phyloP scores from a whole-genome alignment of 371 early-diverging fungal species.

The Thermomucor indicae-seudaticae region DNA sequence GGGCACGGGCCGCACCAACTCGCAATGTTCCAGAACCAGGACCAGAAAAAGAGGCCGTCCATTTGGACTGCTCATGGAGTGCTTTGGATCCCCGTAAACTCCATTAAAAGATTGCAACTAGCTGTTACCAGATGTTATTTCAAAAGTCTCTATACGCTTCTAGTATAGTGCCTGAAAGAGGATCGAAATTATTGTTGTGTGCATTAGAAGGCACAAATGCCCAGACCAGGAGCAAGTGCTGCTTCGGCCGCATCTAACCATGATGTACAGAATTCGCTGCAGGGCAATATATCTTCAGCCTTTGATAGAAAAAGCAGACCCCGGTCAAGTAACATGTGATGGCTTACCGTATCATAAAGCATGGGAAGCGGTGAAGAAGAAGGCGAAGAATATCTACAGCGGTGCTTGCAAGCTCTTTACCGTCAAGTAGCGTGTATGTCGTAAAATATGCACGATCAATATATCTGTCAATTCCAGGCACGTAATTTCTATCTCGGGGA shows the following conservation, averaged over 20 bases:
- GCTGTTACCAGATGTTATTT: slow-evolving; percentile 36
- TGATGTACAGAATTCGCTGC: slow-evolving; percentile 17
- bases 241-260: slow-evolving; percentile 30
- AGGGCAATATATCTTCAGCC: slow-evolving; percentile 11
- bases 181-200: slow-evolving; percentile 35
- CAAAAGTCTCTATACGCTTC: slow-evolving; percentile 31
- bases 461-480: too few species aligned
- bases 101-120: slow-evolving; percentile 1
- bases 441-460: too few species aligned
- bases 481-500: too few species aligned
- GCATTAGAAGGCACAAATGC: slow-evolving; percentile 36
- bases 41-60: neutral
- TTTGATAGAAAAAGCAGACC: slow-evolving; percentile 6
- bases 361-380: too few species aligned
- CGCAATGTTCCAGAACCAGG: slow-evolving; percentile 20
- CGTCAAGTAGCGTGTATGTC: too few species aligned
- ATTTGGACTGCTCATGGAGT: neutral
- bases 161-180: slow-evolving; percentile 27
- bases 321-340: too few species aligned
- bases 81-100: slow-evolving; percentile 41
- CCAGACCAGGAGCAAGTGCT: slow-evolving; percentile 34
- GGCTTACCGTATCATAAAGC: too few species aligned
- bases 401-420: too few species aligned
- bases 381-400: too few species aligned
- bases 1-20: slow-evolving; percentile 23